Evolutionary conservation across 768 basidiomycete species (phyloP), one percentile per base, ranked within the genome.

Genomic region (Rhizopogon vinicolor): DNA sequence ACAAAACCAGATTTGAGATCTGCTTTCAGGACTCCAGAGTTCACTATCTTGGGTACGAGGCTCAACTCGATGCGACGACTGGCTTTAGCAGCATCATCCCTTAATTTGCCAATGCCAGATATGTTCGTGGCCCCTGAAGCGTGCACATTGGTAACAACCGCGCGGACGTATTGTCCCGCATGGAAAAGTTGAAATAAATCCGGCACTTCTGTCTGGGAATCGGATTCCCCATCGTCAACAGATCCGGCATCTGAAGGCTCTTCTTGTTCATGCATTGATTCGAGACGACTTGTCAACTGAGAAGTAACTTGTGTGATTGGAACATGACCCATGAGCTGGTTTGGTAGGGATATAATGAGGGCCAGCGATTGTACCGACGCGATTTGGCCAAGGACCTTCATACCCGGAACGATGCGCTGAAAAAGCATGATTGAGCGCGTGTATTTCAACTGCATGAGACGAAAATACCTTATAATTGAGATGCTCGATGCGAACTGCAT

Each of bases 291-390:
- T 7, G 93, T 98, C 56, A 93, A 78, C 64, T 90, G 86, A 33
- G 81, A 72, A 13, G 93, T 91, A 55, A 98, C 81, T 69, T 94
- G 87, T 41, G 95, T 98, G 60, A 99, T 92, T 22, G 96, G 95
- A 35, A 98, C 79, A 71, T 99, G 93, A 8, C 83, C 97, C 61
- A 91, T 82, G 40, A 99, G 84, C 72, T 98, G 95, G 63, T 95
- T 91, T 16, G 97, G 96, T n/a, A 99, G 78, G 16, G 96, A 98
- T 29, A 98, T 77, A 55, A 98, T 81, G 56, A 99, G 80, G 44
- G 92, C 89, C 37, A 99, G 84, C 10, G 95, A 91, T 58, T 92
- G 84, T 51, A 98, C 81, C 28, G 88, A 81, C 61, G 91, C 79
- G 51, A 99, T 81, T 73, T 93, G 89, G n/a, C 86, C 87, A 37